phyloP scores from a whole-genome alignment of 306 rosid species.

The Amphicarpaea edgeworthii region DNA sequence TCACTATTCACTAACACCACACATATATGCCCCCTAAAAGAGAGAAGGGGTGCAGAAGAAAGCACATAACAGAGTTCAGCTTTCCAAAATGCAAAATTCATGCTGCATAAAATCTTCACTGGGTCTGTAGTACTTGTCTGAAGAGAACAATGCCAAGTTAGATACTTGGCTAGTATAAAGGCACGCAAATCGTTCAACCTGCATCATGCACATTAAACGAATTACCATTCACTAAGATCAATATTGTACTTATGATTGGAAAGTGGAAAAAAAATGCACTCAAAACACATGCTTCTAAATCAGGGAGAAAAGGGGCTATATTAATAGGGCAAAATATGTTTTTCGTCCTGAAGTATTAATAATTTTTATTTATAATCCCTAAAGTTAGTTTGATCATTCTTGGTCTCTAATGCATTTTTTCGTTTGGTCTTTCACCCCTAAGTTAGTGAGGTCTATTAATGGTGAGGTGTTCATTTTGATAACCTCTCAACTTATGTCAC shows the following conservation, averaged over 20 bases:
- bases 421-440: too few relatives aligned
- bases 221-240: conserved; percentile 5
- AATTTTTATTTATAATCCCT: too few relatives aligned
- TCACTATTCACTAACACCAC: too few relatives aligned
- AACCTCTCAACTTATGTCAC: too few relatives aligned
- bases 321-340: too few relatives aligned
- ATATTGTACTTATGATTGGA: neutral
- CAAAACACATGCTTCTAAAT: neutral
- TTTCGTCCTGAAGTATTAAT: too few relatives aligned
- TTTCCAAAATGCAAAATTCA: conserved; percentile 54
- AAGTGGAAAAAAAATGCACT: neutral
- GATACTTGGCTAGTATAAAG: conserved; percentile 62
- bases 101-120: conserved; percentile 86
- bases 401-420: too few relatives aligned
- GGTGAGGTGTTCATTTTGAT: too few relatives aligned
- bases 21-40: too few relatives aligned
- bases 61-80: neutral
- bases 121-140: conserved; percentile 78
- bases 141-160: conserved; percentile 60
- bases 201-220: conserved; percentile 18
- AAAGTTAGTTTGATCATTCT: too few relatives aligned
- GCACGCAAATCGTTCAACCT: conserved; percentile 88
- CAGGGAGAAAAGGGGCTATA: neutral
- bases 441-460: too few relatives aligned
- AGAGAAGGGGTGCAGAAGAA: neutral